Evolutionary conservation across 495 filamentous ascomycete genomes (phyloP), one percentile per base, ranked within the genome.

Genomic region (Cercophora sp.): DNA sequence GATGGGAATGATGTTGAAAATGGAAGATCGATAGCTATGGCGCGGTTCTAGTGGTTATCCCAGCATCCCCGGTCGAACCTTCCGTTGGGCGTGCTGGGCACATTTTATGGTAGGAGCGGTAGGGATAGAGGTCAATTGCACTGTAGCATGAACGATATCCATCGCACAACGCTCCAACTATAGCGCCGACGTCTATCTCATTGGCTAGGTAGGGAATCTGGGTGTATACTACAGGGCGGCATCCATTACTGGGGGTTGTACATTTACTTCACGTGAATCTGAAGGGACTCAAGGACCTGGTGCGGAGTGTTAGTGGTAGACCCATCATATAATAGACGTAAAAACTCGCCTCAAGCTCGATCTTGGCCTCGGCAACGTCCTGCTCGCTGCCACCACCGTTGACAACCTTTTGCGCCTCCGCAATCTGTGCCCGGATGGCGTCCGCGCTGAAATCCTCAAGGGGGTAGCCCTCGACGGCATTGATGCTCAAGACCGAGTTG

Each of bases 321-420:
- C 32, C 44, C 24, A 27, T n/a, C 54, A 34, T 15, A 43, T 18
- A 26, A n/a, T 32, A 27, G 15, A 24, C 2, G 11, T 22, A 13
- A 8, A 40, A 5, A 58, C 66, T 54, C 75, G 96, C 93, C 87
- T 97, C 93, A 57, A 99, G 75, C 79, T 99, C 94, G 68, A 97
- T 89, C 81, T 93, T 96, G 51, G 93, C 93, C 82, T 97, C 93
- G 51, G 91, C 91, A 71, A 96, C 88, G 66, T 99, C 93, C 74
- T 91, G 87, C 82, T 97, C 93, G 70, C 91, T 96, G 62, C 93
- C 93, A 65, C 79, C 82, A 60, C 93, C 93, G 67, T 74, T 79
- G 54, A 86, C 89, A 71, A 97, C 87, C 84, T 96, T 96, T 76
- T 95, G 88, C 54, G 92, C 89, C 76, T 99, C 93, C 47, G 86